Percentiles rank a stretch among this genome's conserved stretches.
phyloP scores from a whole-genome alignment of 805 yeast genomes.

The Cyberlindnera mississippiensis region DNA sequence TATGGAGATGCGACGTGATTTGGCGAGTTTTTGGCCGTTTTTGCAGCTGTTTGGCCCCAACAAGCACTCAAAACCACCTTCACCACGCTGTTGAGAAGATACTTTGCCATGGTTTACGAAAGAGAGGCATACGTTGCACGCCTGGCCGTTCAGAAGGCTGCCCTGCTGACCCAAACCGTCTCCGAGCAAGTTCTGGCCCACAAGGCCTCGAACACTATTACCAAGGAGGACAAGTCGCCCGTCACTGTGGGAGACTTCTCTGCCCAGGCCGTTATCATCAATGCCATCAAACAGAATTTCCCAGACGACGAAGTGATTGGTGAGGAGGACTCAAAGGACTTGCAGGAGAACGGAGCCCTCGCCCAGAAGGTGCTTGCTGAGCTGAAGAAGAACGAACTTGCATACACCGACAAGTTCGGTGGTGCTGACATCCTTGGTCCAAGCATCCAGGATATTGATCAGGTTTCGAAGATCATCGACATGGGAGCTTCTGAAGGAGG shows the following conservation, averaged over 20 bases:
- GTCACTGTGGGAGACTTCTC: slow-evolving; percentile 97
- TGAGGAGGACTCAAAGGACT: slow-evolving; percentile 80
- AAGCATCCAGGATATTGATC: slow-evolving; percentile 37
- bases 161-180: slow-evolving; percentile 62
- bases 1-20: too few relatives aligned
- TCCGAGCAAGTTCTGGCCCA: slow-evolving; percentile 51
- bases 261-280: slow-evolving; percentile 88
- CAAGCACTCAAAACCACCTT: too few relatives aligned
- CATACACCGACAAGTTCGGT: slow-evolving; percentile 32
- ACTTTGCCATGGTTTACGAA: slow-evolving; percentile 37
- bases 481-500: slow-evolving; percentile 82
- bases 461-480: slow-evolving; percentile 66
- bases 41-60: too few relatives aligned
- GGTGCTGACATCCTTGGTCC: slow-evolving; percentile 31
- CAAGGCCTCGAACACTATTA: slow-evolving; percentile 51
- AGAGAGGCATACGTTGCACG: slow-evolving; percentile 79
- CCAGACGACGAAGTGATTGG: slow-evolving; percentile 88
- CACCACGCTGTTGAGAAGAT: not conserved
- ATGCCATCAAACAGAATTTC: slow-evolving; percentile 74
- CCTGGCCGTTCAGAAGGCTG: slow-evolving; percentile 86
- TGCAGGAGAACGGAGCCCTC: slow-evolving; percentile 49
- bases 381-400: slow-evolving; percentile 48
- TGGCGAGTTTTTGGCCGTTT: too few relatives aligned
- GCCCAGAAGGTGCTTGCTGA: slow-evolving; percentile 55
- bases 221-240: slow-evolving; percentile 83